These are phyloP conservation scores for Leucoagaricus sp. DNA, from an alignment of 1,284 basidiomycete species.

Conservation along the genomic window DNA sequence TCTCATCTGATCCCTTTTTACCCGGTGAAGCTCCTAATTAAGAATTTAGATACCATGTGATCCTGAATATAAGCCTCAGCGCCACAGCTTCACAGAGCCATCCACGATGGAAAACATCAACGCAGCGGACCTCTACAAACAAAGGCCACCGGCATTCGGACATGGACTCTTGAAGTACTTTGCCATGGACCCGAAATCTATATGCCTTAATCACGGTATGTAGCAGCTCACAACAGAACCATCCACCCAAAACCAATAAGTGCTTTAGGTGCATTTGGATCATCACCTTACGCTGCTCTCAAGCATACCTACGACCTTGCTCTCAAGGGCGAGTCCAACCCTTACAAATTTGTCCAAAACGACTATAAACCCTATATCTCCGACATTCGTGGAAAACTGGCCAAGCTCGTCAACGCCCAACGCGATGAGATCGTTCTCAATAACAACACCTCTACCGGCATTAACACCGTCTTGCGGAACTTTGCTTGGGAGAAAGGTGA, in stretches of 20 bases:
- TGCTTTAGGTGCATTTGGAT: constrained; percentile 32
- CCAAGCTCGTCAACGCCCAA: constrained; percentile 29
- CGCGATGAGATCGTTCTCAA: constrained; percentile 32
- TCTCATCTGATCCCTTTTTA: too few species aligned
- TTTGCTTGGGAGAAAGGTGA: constrained; percentile 42
- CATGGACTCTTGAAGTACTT: constrained; percentile 59
- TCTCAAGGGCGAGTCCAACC: constrained; percentile 29
- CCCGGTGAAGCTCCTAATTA: too few species aligned
- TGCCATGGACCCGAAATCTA: constrained; percentile 56
- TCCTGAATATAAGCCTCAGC: background rate
- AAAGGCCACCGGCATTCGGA: constrained; percentile 54
- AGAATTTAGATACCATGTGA: background rate
- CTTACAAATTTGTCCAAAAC: constrained; percentile 31
- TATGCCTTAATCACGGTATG: constrained; percentile 57
- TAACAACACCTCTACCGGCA: constrained; percentile 28
- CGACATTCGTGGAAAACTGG: constrained; percentile 26
- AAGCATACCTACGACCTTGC: constrained; percentile 26
- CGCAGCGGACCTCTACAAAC: constrained; percentile 16
- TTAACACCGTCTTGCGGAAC: constrained; percentile 28
- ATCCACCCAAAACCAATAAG: background rate
- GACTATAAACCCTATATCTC: constrained; percentile 25
- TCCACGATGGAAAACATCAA: constrained; percentile 3
- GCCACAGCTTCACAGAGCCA: background rate
- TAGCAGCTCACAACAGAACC: background rate
- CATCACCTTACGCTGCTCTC: constrained; percentile 31